Base-by-base conservation (phyloP, 2,329 filamentous ascomycete genomes). In the Huntiella decipiens region DNA sequence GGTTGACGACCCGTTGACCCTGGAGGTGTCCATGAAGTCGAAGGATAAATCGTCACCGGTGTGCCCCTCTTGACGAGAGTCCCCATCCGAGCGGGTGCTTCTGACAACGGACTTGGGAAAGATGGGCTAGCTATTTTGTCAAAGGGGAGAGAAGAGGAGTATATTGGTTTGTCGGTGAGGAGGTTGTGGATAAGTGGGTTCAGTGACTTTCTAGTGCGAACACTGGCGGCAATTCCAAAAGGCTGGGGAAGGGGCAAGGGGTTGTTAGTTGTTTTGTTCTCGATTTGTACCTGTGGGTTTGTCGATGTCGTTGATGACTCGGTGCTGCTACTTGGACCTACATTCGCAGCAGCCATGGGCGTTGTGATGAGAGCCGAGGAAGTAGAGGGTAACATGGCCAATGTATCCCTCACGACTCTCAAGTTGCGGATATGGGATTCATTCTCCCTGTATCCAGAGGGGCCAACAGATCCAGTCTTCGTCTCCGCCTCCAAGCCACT, bases 141-240 rank as follows among this genome's bases (percentile, higher is more conserved):
- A 5, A 77, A 69, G 0, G 91, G 91, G 0, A 98, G 67, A 0
- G 91, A 98, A 1, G 91, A 91, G 1, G 91, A 96, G 52, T 86
- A 81, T 11, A 87, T 73, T 0, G 91, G 88, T 56, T 94, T 92
- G 62, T 98, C 91, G 2, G 91, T 98, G 7, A 98, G 71, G 1
- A 98, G 74, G 55, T 95, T 96, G 61, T 98, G 86, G 39, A 98
- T 91, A 1, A 98, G 66, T 0, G 87, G 86, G 55, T 98, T 98
- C 56, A 72, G 70, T 47, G 65, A 67, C 40, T 64, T 65, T 48
- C 71, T 63, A 0, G 71, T 75, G 16, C 44, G 48, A 4, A 50
- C 48, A 44, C 47, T 49, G 15, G 47, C 47, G 31, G 47, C 47
- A 33, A 49, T 46, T 10, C 47, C 47, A 43, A 49, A 49, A 19